phyloP scores from a whole-genome alignment of 345 rosid genomes.

The Citrus hindsii region DNA sequence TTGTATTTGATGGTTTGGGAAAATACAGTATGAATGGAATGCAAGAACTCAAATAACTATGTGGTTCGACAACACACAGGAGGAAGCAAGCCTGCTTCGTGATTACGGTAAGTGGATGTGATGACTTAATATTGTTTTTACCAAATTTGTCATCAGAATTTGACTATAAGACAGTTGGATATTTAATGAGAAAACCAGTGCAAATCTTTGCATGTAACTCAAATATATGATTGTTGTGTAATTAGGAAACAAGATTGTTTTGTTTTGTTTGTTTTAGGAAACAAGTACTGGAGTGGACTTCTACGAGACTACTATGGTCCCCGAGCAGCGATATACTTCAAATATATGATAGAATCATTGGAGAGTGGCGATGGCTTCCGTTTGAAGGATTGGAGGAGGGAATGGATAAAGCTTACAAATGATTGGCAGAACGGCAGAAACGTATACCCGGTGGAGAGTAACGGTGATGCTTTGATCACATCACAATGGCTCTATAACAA shows the following conservation, averaged over 20 bases:
- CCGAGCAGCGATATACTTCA: constrained; percentile 65
- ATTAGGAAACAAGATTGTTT: constrained; percentile 42
- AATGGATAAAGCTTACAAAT: constrained; percentile 64
- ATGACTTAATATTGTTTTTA: neutral
- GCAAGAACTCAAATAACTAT: constrained; percentile 76
- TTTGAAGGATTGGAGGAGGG: constrained; percentile 58
- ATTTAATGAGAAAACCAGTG: neutral
- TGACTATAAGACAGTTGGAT: neutral
- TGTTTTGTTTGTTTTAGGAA: constrained; percentile 31
- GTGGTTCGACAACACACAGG: constrained; percentile 72
- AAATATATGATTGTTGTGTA: neutral
- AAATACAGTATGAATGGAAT: constrained; percentile 67
- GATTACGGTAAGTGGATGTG: constrained; percentile 46
- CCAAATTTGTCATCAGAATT: neutral
- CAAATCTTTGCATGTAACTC: neutral
- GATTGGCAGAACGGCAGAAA: constrained; percentile 54
- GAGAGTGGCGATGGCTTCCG: constrained; percentile 39
- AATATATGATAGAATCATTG: constrained; percentile 36
- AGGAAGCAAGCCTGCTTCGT: constrained; percentile 66
- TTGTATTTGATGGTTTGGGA: neutral
- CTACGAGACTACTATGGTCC: constrained; percentile 60
- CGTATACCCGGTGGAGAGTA: constrained; percentile 30
- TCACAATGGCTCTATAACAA: constrained; percentile 44
- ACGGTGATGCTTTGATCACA: constrained; percentile 39
- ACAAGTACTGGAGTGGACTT: constrained; percentile 77